Evolutionary conservation across 768 basidiomycete genomes (phyloP), one percentile per base, ranked within the genome.

Genomic region (Asterophora lycoperdoides): DNA sequence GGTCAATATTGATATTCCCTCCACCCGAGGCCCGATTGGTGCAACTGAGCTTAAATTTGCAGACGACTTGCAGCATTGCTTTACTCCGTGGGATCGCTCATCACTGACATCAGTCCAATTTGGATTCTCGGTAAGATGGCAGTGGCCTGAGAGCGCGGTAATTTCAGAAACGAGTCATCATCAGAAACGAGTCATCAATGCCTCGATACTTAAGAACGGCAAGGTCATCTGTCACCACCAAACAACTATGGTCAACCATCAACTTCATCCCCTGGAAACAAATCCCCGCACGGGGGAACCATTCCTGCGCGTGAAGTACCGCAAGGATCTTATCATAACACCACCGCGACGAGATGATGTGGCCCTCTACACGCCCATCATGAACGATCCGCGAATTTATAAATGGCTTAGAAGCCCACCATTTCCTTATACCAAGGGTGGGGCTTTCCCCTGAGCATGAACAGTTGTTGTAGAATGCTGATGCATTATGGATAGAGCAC

Each of bases 281-380:
- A 68, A 71, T 51, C 44, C 62, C n/a, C 49, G 48, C 36, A 69
- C 67, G 15, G 62, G 66, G 37, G 70, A 73, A 49, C 66, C 65
- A 4, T 84, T 78, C 62, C 69, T 85, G 13, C 76, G 75, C 9
- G 70, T 86, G 17, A 59, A 55, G 49, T 55, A 65, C 30, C 80
- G 80, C 33, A 68, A 72, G 46, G 71, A 78, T 49, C 77, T 84
- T 53, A 75, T 85, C 47, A 52, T 85, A 32, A 85, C 83, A 6
- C 76, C 83, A 14, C 78, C 79, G 14, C 78, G 83, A 34, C 44
- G 10, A 61, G 69, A 20, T 44, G 57, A 55, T 49, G 47, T 52
- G 4, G 35, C n/a, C 17, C 50, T 52, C 8, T 49, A 71, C n/a
- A 52, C 69, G 6, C 54, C 66, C 0, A 57, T 69, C 49, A 55